Conservation (phyloP, 768 basidiomycete genomes). For the Leccinum obscurum region DNA sequence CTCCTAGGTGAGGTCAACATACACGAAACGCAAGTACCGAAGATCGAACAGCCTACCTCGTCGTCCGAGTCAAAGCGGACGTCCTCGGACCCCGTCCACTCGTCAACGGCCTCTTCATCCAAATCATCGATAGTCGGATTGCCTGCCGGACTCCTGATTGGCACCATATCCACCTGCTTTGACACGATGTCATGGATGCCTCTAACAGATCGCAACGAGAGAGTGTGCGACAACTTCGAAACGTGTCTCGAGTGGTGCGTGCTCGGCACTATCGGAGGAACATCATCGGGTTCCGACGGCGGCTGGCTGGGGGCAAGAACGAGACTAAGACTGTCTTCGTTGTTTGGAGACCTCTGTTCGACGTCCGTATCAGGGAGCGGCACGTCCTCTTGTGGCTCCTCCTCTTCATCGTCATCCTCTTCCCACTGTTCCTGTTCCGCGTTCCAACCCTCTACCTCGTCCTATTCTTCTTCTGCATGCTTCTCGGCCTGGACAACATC, state of each 20-base stretch:
- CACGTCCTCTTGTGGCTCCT: slow-evolving; percentile 57
- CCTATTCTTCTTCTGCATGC: too few relatives aligned
- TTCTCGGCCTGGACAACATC: too few relatives aligned
- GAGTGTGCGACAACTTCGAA: slow-evolving; percentile 64
- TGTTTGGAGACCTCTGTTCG: slow-evolving; percentile 42
- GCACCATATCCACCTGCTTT: slow-evolving; percentile 30
- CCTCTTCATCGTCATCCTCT: slow-evolving; percentile 46
- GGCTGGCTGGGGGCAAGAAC: slow-evolving; percentile 27
- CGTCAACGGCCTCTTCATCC: slow-evolving; percentile 48
- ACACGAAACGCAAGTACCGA: slow-evolving; percentile 1
- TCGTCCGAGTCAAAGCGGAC: slow-evolving; percentile 60
- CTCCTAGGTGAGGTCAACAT: slow-evolving; percentile 38
- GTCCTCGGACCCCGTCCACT: slow-evolving; percentile 87
- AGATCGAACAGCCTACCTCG: slow-evolving; percentile 49
- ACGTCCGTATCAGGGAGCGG: slow-evolving; percentile 29
- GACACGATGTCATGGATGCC: slow-evolving; percentile 42
- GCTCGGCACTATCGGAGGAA: slow-evolving; percentile 50
- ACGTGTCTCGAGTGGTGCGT: slow-evolving; percentile 66
- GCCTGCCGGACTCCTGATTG: slow-evolving; percentile 33
- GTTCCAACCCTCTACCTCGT: too few relatives aligned
- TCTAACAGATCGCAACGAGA: slow-evolving; percentile 65
- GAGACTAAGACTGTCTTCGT: slow-evolving; percentile 29
- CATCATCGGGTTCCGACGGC: slow-evolving; percentile 39
- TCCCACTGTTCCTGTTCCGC: too few relatives aligned
- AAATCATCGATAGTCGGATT: slow-evolving; percentile 36